phyloP scores from a whole-genome alignment of 176 grass and related monocot genomes.

The barley (Hordeum vulgare) region DNA sequence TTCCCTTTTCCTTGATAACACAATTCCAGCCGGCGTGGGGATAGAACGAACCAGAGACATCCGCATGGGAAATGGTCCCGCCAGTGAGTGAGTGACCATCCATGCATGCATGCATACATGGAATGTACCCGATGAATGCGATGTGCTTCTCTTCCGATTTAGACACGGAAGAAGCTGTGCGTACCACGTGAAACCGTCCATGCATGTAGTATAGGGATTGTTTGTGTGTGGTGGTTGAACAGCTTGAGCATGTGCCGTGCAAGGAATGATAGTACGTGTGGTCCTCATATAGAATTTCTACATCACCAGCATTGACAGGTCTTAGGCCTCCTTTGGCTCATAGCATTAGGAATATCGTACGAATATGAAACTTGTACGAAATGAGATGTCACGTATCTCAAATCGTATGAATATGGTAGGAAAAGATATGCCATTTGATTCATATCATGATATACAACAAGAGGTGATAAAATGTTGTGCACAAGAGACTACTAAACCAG shows the following conservation, averaged over 20 bases:
- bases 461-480: too few relatives aligned
- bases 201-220: neutral
- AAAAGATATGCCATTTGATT: too few relatives aligned
- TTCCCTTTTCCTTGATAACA: too few relatives aligned
- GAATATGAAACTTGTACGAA: too few relatives aligned
- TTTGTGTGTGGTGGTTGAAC: neutral
- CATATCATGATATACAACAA: too few relatives aligned
- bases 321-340: too few relatives aligned
- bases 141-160: neutral
- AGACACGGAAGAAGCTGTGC: neutral
- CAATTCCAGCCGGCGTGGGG: too few relatives aligned
- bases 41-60: neutral
- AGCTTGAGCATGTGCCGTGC: neutral
- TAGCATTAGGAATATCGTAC: too few relatives aligned
- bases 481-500: too few relatives aligned
- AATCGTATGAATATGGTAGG: too few relatives aligned
- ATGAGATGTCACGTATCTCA: too few relatives aligned
- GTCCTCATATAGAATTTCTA: neutral
- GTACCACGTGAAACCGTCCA: neutral
- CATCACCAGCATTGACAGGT: neutral
- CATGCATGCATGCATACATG: neutral
- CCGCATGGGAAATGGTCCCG: neutral
- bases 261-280: neutral
- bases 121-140: neutral
- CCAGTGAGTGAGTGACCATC: neutral